Evolutionary conservation across 495 filamentous ascomycete species (phyloP).

Genomic region (Collariella sp.): DNA sequence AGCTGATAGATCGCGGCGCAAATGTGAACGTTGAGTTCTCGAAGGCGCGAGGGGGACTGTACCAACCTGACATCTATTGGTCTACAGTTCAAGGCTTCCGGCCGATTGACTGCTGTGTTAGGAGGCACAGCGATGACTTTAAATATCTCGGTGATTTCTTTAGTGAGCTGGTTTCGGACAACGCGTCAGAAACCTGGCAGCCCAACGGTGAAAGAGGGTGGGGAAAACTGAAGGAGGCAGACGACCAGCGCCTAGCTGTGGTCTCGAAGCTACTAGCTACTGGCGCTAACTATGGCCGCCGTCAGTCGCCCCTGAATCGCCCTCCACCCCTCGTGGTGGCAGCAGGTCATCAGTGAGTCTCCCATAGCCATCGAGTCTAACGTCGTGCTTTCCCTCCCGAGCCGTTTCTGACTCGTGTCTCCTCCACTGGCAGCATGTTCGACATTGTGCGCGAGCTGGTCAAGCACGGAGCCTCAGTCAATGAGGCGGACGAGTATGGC

Average conservation of each 20-base stretch:
- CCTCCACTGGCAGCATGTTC: not conserved
- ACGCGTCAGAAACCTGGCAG: not conserved
- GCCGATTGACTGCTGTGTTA: not conserved
- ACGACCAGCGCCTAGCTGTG: not conserved
- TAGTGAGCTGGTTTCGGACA: not conserved
- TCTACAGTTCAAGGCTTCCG: not conserved
- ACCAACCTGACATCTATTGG: not conserved
- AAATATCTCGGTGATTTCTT: not conserved
- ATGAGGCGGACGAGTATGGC: not conserved
- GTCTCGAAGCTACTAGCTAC: not conserved
- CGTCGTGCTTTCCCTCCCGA: no score
- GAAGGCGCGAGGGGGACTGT: not conserved
- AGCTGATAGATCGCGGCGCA: not conserved
- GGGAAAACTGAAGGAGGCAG: not conserved
- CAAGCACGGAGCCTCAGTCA: not conserved
- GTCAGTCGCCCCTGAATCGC: no score
- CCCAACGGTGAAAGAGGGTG: not conserved
- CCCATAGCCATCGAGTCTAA: not conserved
- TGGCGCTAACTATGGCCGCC: not conserved
- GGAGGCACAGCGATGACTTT: not conserved
- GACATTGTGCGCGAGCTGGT: not conserved
- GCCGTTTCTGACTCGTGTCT: not conserved
- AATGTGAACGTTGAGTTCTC: not conserved
- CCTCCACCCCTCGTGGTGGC: not conserved
- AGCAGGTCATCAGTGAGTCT: not conserved